Conservation (phyloP, 305 asterid genomes). For the Vinca major region DNA sequence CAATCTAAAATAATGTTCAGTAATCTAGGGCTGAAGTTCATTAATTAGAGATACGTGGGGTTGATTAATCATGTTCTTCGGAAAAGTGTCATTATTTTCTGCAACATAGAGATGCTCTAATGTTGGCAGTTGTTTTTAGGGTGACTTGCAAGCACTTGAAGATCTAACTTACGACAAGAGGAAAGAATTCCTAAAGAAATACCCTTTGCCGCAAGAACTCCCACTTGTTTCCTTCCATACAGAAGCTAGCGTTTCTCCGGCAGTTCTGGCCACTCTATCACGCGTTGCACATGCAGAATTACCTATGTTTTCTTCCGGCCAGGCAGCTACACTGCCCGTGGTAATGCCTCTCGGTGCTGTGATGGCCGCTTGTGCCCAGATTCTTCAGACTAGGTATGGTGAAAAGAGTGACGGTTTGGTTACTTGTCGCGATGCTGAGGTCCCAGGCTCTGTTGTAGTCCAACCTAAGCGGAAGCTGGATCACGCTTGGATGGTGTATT, state of each 20-base stretch:
- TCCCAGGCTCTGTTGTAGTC: conserved; percentile 78
- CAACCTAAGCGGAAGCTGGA: conserved; percentile 69
- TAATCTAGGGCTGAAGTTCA: neutral
- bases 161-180: conserved; percentile 78
- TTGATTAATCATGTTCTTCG: neutral
- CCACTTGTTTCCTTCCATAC: conserved; percentile 80
- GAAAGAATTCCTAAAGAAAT: conserved; percentile 57
- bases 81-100: neutral
- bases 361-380: conserved; percentile 93
- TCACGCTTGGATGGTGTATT: conserved; percentile 98
- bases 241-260: conserved; percentile 82
- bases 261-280: conserved; percentile 76
- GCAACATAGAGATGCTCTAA: conserved; percentile 9
- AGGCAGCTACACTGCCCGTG: conserved; percentile 57
- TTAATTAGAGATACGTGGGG: neutral
- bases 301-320: conserved; percentile 40
- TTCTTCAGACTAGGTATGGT: conserved; percentile 76
- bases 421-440: conserved; percentile 91
- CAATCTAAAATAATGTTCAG: neutral
- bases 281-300: conserved; percentile 87
- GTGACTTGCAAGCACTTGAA: conserved; percentile 88
- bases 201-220: conserved; percentile 63
- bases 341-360: conserved; percentile 89
- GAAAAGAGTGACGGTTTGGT: conserved; percentile 93
- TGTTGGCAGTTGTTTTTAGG: conserved; percentile 36